These are phyloP conservation scores for Geranomyces michiganensis DNA, from an alignment of 192 early-diverging fungal genomes.

Conservation along the genomic window DNA sequence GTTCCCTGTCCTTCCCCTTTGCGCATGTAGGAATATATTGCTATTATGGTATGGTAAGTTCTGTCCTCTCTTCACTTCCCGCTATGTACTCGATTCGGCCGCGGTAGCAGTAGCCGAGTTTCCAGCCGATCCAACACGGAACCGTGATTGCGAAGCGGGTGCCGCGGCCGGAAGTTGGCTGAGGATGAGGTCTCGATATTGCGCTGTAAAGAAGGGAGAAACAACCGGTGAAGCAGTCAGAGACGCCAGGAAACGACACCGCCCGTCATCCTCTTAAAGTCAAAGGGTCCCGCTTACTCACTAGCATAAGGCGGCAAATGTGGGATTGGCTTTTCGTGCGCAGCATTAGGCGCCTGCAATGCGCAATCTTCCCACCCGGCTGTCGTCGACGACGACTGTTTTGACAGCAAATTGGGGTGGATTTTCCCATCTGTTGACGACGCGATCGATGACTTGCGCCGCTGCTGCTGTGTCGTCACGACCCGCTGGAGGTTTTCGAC, in stretches of 20 bases:
- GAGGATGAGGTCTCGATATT: slow-evolving; percentile 47
- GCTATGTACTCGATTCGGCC: background rate
- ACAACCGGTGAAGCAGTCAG: too few relatives aligned
- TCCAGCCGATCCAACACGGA: background rate
- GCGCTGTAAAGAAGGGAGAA: slow-evolving; percentile 8
- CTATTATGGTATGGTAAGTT: too few relatives aligned
- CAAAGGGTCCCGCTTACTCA: slow-evolving; percentile 33
- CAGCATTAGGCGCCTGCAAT: background rate
- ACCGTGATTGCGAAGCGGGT: background rate
- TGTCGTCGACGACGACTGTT: background rate
- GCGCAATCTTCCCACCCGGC: background rate
- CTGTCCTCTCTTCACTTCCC: background rate
- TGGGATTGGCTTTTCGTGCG: slow-evolving; percentile 42
- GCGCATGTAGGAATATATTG: too few relatives aligned
- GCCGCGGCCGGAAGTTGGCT: slow-evolving; percentile 8
- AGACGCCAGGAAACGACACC: too few relatives aligned
- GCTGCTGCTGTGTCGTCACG: background rate
- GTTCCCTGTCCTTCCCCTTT: too few relatives aligned
- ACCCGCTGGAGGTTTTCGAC: background rate
- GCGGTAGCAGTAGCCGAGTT: background rate
- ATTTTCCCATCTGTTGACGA: background rate
- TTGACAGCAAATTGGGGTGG: background rate
- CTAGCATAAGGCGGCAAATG: slow-evolving; percentile 49
- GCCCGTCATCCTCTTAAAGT: too few relatives aligned
- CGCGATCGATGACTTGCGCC: background rate